Percentiles rank a stretch among this genome's conserved stretches.
These are phyloP conservation scores for Fomitopsis palustris DNA, from an alignment of 1,284 basidiomycete genomes.

Conservation along the genomic window DNA sequence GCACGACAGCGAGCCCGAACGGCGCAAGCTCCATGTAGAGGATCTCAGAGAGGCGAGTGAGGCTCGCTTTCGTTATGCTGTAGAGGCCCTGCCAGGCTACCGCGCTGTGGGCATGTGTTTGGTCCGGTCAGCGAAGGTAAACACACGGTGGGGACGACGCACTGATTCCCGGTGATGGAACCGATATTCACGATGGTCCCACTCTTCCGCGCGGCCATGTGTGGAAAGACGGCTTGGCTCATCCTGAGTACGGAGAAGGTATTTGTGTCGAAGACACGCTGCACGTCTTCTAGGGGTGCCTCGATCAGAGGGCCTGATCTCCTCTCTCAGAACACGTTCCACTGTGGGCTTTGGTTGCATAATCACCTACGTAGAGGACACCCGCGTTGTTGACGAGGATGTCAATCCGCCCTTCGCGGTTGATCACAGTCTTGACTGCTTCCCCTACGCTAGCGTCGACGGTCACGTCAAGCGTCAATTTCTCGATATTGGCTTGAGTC, in stretches of 20 bases:
- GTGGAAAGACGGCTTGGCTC: constrained; percentile 60
- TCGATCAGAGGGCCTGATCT: constrained; percentile 59
- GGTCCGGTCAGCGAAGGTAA: neutral
- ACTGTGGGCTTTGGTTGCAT: too few relatives aligned
- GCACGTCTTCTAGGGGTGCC: constrained; percentile 40
- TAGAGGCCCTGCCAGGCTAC: constrained; percentile 72
- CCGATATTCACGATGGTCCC: constrained; percentile 75
- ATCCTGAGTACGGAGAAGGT: constrained; percentile 59
- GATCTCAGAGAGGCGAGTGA: constrained; percentile 56
- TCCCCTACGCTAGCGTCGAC: constrained; percentile 23
- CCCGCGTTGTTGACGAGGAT: constrained; percentile 30
- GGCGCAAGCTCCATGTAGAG: constrained; percentile 69
- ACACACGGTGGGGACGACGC: constrained; percentile 19
- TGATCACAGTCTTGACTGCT: constrained; percentile 24
- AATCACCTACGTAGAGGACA: too few relatives aligned
- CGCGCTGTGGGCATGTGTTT: constrained; percentile 36
- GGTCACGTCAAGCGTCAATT: constrained; percentile 27
- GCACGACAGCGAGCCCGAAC: constrained; percentile 54
- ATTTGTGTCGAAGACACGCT: constrained; percentile 48
- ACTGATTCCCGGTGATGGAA: constrained; percentile 60
- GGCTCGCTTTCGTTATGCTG: constrained; percentile 62
- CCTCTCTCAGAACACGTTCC: too few relatives aligned
- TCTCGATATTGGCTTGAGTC: constrained; percentile 21
- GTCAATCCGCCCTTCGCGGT: constrained; percentile 23
- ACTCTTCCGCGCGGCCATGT: constrained; percentile 59